Evolutionary conservation across 345 rosid species (phyloP).

Genomic region (Moringa oleifera): DNA sequence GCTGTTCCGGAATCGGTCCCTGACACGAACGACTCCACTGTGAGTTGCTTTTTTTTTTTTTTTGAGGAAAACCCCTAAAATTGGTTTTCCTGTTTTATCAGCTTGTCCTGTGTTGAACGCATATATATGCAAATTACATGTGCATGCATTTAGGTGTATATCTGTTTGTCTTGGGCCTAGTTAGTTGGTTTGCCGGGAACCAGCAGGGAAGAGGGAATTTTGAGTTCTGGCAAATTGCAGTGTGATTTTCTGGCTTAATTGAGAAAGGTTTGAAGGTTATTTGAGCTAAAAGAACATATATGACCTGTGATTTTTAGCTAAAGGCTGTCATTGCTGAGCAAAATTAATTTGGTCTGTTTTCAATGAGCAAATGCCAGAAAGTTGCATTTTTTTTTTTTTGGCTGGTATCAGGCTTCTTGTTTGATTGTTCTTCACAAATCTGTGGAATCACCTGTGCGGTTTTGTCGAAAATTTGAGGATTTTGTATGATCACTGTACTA

Average conservation of each 20-base stretch:
- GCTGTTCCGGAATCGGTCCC: conserved; percentile 46
- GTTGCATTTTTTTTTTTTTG: no score
- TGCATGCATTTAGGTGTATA: no score
- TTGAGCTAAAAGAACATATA: background rate
- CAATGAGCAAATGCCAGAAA: background rate
- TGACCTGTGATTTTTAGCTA: background rate
- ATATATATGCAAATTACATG: no score
- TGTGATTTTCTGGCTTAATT: background rate
- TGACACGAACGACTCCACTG: conserved; percentile 49
- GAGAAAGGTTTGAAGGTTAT: background rate
- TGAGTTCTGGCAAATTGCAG: background rate
- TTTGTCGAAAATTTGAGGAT: background rate
- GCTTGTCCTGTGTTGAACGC: background rate
- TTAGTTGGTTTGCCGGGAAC: background rate
- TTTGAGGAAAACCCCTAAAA: conserved; percentile 16
- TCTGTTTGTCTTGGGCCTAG: no score
- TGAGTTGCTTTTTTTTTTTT: conserved; percentile 32
- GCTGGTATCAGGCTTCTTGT: background rate
- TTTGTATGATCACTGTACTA: background rate
- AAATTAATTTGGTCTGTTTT: background rate
- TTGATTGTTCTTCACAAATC: background rate
- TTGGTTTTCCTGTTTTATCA: conserved; percentile 3
- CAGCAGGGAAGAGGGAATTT: background rate
- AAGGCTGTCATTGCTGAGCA: background rate
- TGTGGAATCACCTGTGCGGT: background rate